Evolutionary conservation across 1,284 basidiomycete genomes (phyloP), one percentile per base, ranked within the genome.

Genomic region (Cryptococcus wingfieldii): DNA sequence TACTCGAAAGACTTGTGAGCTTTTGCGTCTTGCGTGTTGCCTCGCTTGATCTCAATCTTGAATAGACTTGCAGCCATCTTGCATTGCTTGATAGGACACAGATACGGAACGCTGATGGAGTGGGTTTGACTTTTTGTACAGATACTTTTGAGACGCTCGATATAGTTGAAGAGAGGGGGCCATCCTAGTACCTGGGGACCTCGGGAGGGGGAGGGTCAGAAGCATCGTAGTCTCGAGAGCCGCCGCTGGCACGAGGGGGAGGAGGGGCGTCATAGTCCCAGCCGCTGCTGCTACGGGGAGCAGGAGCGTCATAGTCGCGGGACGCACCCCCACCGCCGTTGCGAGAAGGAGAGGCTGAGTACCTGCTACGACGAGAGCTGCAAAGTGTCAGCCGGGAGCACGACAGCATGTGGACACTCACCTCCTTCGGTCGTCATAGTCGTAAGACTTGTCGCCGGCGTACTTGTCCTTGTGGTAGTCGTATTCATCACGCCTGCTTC

Each of bases 251-350:
- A 7, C 31, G 31, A 34, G 31, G 31, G 10, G 31, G 31, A 10
- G 71, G 70, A 16, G 71, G 70, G 19, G 53, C 62, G 31, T 69
- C 69, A 54, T 63, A 63, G 46, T 70, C 58, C 44, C 63, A 59
- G 44, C 67, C 63, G 31, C 60, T 53, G 16, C 62, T 61, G 39
- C 59, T 59, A 16, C 13, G 47, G 14, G 18, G n/a, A 9, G 13
- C 31, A 28, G 53, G 53, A 49, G 54, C 50, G 18, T 59, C 58
- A 44, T 60, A 60, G 38, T 60, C 58, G 31, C 58, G 55, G 38
- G 64, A 53, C 53, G 62, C 57, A 46, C 69, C 70, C 8, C 23
- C 31, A 34, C 31, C 31, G 10, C 31, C 31, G 31, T 34, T 34
- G 31, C 31, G 31, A 34, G 31, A 5, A 10, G 71, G 70, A 16